These are phyloP conservation scores for Kandelia obovata DNA, from an alignment of 345 rosid species.

Conservation along the genomic window DNA sequence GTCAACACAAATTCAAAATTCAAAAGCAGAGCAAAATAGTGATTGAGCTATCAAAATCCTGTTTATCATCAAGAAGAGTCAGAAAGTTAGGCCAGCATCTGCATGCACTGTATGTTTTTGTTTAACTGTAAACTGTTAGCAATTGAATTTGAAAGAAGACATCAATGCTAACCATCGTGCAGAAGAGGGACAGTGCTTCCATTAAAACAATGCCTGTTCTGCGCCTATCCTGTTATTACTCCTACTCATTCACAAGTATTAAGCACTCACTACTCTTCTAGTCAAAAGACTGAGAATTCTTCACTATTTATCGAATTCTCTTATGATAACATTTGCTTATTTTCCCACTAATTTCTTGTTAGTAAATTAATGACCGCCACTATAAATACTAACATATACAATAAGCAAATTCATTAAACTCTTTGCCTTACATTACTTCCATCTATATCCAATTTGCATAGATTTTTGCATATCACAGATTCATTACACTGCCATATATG, in stretches of 20 bases:
- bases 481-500: neutral
- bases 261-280: neutral
- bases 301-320: neutral
- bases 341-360: neutral
- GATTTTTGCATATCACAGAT: neutral
- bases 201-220: neutral
- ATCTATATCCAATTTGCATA: neutral
- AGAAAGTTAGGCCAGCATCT: neutral
- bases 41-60: neutral
- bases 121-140: neutral
- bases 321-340: neutral
- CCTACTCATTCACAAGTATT: neutral
- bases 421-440: neutral
- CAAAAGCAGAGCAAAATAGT: conserved; percentile 1
- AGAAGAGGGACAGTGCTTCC: neutral
- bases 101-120: neutral
- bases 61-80: neutral
- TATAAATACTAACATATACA: neutral
- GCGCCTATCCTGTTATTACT: neutral
- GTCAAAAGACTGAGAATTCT: neutral
- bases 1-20: conserved; percentile 18
- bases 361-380: neutral
- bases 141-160: neutral
- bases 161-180: neutral
- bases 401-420: conserved; percentile 2